Evolutionary conservation across 371 early-diverging fungal genomes (phyloP).

Genomic region (Phascolomyces articulosus): DNA sequence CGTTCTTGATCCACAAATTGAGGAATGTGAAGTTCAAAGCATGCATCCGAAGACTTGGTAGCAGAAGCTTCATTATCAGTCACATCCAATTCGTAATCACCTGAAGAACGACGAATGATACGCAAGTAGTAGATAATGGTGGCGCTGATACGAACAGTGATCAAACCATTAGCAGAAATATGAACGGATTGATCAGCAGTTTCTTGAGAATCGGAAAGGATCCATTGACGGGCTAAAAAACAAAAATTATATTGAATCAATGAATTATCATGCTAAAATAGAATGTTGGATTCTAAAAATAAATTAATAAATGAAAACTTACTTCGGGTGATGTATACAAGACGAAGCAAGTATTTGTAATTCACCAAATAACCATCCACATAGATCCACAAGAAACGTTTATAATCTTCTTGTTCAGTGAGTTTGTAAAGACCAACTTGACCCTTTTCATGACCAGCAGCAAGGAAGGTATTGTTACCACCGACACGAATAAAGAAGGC

Average conservation of each 20-base stretch:
- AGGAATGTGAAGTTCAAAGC: slow-evolving; percentile 39
- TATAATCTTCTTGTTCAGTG: slow-evolving; percentile 30
- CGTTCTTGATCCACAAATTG: slow-evolving; percentile 29
- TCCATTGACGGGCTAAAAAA: slow-evolving; percentile 36
- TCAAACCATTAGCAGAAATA: slow-evolving; percentile 31
- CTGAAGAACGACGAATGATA: slow-evolving; percentile 20
- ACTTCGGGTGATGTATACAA: slow-evolving; percentile 26
- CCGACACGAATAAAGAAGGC: slow-evolving; percentile 53
- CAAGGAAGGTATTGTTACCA: slow-evolving; percentile 36
- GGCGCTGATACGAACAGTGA: slow-evolving; percentile 31
- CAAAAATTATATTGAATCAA: not conserved
- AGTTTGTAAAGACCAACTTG: slow-evolving; percentile 38
- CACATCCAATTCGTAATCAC: slow-evolving; percentile 19
- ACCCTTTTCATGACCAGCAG: slow-evolving; percentile 36
- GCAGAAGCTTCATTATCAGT: slow-evolving; percentile 18
- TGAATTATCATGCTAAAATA: not conserved
- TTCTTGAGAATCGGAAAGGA: slow-evolving; percentile 30
- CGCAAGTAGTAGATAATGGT: slow-evolving; percentile 36
- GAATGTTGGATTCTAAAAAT: not conserved
- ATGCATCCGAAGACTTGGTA: slow-evolving; percentile 18
- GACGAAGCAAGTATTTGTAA: slow-evolving; percentile 49
- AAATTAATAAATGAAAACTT: slow-evolving; percentile 11
- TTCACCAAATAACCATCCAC: slow-evolving; percentile 57
- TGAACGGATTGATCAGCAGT: slow-evolving; percentile 33
- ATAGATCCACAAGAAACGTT: slow-evolving; percentile 55